Evolutionary conservation across 192 early-diverging fungal species (phyloP).

Genomic region (Coemansia sp.): DNA sequence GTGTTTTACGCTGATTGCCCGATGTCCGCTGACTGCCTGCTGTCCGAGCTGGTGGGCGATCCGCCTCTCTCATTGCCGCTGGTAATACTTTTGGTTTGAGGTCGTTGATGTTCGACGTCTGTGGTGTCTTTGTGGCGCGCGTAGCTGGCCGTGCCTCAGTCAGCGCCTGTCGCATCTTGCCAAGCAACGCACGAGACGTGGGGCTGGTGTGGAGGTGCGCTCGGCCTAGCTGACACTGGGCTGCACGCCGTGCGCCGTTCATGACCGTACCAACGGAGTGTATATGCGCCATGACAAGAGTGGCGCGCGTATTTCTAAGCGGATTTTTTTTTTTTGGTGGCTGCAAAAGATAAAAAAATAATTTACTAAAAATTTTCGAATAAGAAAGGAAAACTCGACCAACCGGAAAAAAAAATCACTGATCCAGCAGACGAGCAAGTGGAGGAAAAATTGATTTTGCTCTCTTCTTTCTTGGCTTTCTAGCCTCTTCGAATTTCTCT

Average conservation of each 20-base stretch:
- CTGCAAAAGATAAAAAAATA: background rate
- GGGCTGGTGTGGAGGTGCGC: conserved; percentile 13
- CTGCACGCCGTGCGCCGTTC: background rate
- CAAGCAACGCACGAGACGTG: conserved; percentile 8
- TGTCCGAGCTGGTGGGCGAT: conserved; percentile 6
- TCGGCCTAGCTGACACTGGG: background rate
- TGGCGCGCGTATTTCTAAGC: background rate
- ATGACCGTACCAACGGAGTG: background rate
- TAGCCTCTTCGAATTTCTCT: background rate
- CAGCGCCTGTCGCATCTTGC: conserved; percentile 27
- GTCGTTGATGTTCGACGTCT: conserved; percentile 1
- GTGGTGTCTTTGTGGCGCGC: conserved; percentile 7
- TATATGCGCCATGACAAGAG: background rate
- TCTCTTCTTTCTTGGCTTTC: background rate
- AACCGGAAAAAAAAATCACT: background rate
- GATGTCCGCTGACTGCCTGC: background rate
- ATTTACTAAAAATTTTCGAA: background rate
- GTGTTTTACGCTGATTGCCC: background rate
- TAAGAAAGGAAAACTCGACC: background rate
- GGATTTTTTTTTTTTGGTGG: background rate
- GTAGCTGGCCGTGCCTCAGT: conserved; percentile 23
- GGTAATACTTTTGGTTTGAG: background rate
- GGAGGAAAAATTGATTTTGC: background rate
- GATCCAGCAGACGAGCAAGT: background rate
- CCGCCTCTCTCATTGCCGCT: conserved; percentile 7